Base-by-base conservation (phyloP, 1,284 basidiomycete genomes). In the Cryptococcus neoformans region DNA sequence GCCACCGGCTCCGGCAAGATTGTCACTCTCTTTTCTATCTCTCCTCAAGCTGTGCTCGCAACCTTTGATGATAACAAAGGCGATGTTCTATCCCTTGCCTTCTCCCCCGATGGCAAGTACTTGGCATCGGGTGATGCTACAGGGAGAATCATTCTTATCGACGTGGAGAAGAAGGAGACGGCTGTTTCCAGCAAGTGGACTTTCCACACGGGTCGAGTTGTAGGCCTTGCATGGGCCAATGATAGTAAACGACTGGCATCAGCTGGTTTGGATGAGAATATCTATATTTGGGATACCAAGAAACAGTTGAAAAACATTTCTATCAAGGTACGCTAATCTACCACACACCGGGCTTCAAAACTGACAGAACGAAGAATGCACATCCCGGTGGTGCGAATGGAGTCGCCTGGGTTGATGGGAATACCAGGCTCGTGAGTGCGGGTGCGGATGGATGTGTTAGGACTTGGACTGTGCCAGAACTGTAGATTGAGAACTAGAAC, bases 241-340 rank as follows among this genome's bases (percentile, higher is more conserved):
- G 86, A 90, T 66, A 86, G 86, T 3, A 81, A 81, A 65, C 84
- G 92, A 66, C 85, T 90, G 58, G 92, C 87, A 2, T 92, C 91
- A 7, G 92, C 87, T 12, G 91, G 91, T 8, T 82, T 95, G 40
- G 95, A 99, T 73, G 95, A 93, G 35, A 85, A 92, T 68, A 85
- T 96, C 7, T 96, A 92, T 72, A 79, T 98, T 42, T 98, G 92
- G 87, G 87, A 87, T 64, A 85, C 91, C 41, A 81, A 82, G 56
- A 87, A 87, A 65, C 87, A 88, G 10, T 79, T 85, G 75, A 86
- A 85, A 78, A 90, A 89, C 65, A 85, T 93, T 44, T 83, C 87
- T 11, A 86, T 96, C 75, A 89, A 88, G 66, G 76, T 76, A 55
- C 60, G 70, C 71, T 67, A 16, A n/a, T n/a, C n/a, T n/a, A n/a